Evolutionary conservation across 2,329 filamentous ascomycete species (phyloP), one percentile per base, ranked within the genome.

Genomic region (Penicillium sp.): DNA sequence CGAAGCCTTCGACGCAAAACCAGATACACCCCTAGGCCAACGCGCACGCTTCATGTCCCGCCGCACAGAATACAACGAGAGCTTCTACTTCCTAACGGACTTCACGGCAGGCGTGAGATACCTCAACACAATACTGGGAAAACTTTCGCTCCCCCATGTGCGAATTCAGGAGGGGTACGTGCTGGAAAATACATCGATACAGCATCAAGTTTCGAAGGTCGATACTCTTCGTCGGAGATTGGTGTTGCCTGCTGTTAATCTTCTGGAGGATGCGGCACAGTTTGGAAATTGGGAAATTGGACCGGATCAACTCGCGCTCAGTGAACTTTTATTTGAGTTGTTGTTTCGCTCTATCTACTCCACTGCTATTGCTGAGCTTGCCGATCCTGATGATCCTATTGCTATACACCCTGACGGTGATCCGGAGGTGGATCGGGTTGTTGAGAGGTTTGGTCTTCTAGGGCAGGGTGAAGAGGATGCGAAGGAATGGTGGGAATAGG

Each of bases 231-330:
- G 36, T 15, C 36, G 21, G n/a, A 13, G 6, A 17, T 24, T 40
- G 21, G 36, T 20, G 7, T 9, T 40, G n/a, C 36, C 36, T 1
- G 36, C 26, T 3, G 36, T 40, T 4, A 40, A 40, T 26, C 36
- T 40, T 3, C 36, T 40, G 12, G 36, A 40, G 21, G 36, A 40
- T 20, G 36, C 36, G n/a, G 36, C 36, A 6, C 12, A 26, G n/a
- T 26, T 8, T 40, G 36, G 36, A n/a, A 40, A 40, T 40, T 40
- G 21, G 21, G 36, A 40, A n/a, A 40, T 40, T 12, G 36, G 36
- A 24, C 36, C 36, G 20, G 36, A 40, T 26, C 36, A 40, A 40
- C 36, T 40, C 4, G 17, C 36, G 4, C 36, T 40, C 9, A 40
- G 36, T 15, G 36, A 40, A 17, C n/a, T 40, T 15, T 12, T 40